A percentile compares a stretch with the other conserved stretches of the same genome.
Conservation (phyloP, 2,329 filamentous ascomycete genomes). For the Aspergillus brasiliensis region DNA sequence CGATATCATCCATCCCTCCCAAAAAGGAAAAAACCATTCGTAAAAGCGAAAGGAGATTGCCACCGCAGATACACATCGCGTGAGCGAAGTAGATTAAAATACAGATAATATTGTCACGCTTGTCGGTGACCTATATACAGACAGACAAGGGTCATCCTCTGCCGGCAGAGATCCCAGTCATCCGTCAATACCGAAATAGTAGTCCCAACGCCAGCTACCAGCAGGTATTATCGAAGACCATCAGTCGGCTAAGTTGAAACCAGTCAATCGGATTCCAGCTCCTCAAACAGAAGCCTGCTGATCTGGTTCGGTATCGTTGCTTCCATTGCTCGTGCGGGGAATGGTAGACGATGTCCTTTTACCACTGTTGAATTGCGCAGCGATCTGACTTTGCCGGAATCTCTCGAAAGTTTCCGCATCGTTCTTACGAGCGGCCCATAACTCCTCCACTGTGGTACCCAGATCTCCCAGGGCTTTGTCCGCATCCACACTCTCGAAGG, state of each 20-base stretch:
- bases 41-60: not conserved
- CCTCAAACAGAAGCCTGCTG: slow-evolving; percentile 5
- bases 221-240: no score
- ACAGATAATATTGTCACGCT: not conserved
- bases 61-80: not conserved
- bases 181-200: not conserved
- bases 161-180: not conserved
- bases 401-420: slow-evolving; percentile 48
- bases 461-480: slow-evolving; percentile 47
- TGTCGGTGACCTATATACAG: not conserved
- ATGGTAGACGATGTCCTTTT: slow-evolving; percentile 24
- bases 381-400: slow-evolving; percentile 50
- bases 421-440: slow-evolving; percentile 44
- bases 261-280: not conserved
- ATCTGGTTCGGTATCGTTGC: not conserved
- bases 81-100: not conserved
- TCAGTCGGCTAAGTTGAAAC: no score
- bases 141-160: not conserved
- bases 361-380: slow-evolving; percentile 49
- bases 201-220: no score
- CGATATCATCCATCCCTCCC: not conserved
- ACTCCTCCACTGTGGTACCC: slow-evolving; percentile 49
- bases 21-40: not conserved
- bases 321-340: slow-evolving; percentile 9
- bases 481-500: slow-evolving; percentile 40